These are phyloP conservation scores for Syncephalastrum racemosum DNA, from an alignment of 371 early-diverging fungal genomes.

Conservation along the genomic window DNA sequence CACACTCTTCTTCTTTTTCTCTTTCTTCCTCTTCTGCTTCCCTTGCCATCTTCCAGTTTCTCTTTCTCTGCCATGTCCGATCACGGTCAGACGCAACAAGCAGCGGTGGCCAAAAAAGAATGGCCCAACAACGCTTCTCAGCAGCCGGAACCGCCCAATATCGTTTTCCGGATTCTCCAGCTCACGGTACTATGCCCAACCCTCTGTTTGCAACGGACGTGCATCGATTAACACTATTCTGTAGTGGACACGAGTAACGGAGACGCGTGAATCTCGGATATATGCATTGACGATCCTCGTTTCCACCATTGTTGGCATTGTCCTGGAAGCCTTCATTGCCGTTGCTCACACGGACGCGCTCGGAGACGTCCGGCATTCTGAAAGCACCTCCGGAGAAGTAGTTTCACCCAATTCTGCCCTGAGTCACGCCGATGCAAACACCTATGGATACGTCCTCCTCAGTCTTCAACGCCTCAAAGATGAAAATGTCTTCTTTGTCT, in stretches of 20 bases:
- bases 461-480: slow-evolving; percentile 38
- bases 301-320: slow-evolving; percentile 37
- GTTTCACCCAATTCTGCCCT: slow-evolving; percentile 13
- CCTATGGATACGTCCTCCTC: slow-evolving; percentile 16
- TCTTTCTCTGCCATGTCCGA: too few species aligned
- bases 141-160: slow-evolving; percentile 3
- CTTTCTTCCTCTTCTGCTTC: too few species aligned
- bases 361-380: slow-evolving; percentile 16
- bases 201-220: not conserved
- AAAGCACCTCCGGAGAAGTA: slow-evolving; percentile 8
- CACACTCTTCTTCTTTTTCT: too few species aligned
- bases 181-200: slow-evolving; percentile 8
- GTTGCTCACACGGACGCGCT: slow-evolving; percentile 28
- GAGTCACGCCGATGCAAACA: slow-evolving; percentile 9
- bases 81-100: too few species aligned
- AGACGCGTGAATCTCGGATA: slow-evolving; percentile 31
- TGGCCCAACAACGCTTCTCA: too few species aligned
- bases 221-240: not conserved
- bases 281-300: slow-evolving; percentile 25
- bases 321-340: slow-evolving; percentile 40
- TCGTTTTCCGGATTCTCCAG: slow-evolving; percentile 13
- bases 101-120: too few species aligned
- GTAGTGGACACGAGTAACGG: slow-evolving; percentile 25
- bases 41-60: too few species aligned
- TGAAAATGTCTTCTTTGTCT: slow-evolving; percentile 49